Percentiles rank a stretch among this genome's conserved stretches.
phyloP scores from a whole-genome alignment of 768 basidiomycete species.

The Trametopsis cervina region DNA sequence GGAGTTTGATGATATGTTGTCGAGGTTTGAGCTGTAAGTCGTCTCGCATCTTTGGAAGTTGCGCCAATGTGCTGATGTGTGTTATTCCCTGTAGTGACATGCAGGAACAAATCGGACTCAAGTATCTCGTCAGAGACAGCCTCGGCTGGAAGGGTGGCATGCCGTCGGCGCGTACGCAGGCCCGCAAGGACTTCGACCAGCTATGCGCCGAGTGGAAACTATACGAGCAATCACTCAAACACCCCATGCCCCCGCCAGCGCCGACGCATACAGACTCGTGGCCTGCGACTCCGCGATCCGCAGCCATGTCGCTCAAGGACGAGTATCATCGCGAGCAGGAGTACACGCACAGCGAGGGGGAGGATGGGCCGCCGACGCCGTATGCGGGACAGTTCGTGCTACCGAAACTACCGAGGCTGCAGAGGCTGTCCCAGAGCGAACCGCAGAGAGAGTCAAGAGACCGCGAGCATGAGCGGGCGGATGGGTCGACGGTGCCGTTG shows the following conservation, averaged over 20 bases:
- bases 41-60: slow-evolving; percentile 4
- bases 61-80: slow-evolving; percentile 1
- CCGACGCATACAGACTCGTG: too few species aligned
- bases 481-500: background rate
- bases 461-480: background rate
- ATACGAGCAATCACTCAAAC: slow-evolving; percentile 34
- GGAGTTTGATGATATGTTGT: slow-evolving; percentile 55
- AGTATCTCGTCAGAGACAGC: slow-evolving; percentile 36
- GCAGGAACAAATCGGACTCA: slow-evolving; percentile 49
- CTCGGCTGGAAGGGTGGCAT: slow-evolving; percentile 35
- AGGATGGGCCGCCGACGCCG: background rate
- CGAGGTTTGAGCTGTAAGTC: slow-evolving; percentile 56
- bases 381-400: background rate
- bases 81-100: slow-evolving; percentile 44
- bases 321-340: background rate
- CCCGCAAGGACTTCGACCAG: slow-evolving; percentile 49
- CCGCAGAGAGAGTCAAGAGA: background rate
- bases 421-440: background rate
- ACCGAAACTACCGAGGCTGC: background rate
- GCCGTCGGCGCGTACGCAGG: slow-evolving; percentile 26
- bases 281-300: too few species aligned
- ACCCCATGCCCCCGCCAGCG: too few species aligned
- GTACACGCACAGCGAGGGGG: background rate
- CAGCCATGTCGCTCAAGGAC: too few species aligned
- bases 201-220: slow-evolving; percentile 53